Base-by-base conservation (phyloP, 345 rosid genomes). In the Syzygium oleosum region DNA sequence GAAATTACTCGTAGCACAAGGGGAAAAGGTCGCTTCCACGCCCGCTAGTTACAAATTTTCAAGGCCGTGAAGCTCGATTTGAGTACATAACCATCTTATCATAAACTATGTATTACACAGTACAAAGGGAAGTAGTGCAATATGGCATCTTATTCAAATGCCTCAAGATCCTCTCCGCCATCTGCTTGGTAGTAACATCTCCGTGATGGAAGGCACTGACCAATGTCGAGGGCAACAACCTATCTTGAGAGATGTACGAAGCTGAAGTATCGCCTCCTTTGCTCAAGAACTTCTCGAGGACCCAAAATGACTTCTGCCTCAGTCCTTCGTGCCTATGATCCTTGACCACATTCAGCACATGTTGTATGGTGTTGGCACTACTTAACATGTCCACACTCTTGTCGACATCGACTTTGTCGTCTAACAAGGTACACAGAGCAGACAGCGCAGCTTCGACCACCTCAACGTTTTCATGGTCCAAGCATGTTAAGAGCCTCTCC, bases 381-480 rank as follows among this genome's bases (percentile, higher is more conserved):
- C 90, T 93, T 89, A 96, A 90, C 92, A 95, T 89, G 88, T 58
- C 86, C 88, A 95, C 90, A 85, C 99, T 95, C 90, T 87, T 90
- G 89, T 93, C 93, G 77, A 96, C 92, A 79, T 97, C 96, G n/a
- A 97, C 98, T 63, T 90, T 92, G 89, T 96, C 99, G 87, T 95
- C 98, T 79, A 97, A 86, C 90, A 97, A 91, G 23, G 99, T 97
- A 89, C 94, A 94, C 79, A 97, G 80, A 80, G 99, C 99, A 52
- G 99, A 91, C 51, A 97, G 58, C 87, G 98, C 96, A 90, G 99
- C 95, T 85, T 94, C 98, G 77, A 96, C 95, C 29, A 97, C 98
- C 87, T 92, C 94, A 68, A 79, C 88, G 84, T 96, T 96, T 89
- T 95, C 98, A 89, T 96, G 96, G 65, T 94, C 94, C 90, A 97